Evolutionary conservation across 2,329 filamentous ascomycete genomes (phyloP), one percentile per base, ranked within the genome.

Genomic region (Stylonectria norvegica): DNA sequence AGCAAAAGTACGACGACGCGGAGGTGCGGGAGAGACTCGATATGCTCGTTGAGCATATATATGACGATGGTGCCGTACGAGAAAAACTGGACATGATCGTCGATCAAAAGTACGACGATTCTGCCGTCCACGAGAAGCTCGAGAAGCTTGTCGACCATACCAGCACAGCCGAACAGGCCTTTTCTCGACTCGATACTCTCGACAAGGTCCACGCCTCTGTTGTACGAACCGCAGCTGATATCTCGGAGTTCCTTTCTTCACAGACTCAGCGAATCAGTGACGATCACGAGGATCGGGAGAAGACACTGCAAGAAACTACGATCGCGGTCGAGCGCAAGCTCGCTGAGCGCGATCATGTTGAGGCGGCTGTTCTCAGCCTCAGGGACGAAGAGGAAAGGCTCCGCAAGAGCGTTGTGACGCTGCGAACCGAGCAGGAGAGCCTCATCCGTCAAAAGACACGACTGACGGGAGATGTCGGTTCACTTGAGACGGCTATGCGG

Each of bases 181-280:
- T 88, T 23, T 73, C 76, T 5, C 87, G 90, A 52, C 77, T 96
- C 32, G 84, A 86, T 47, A 86, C 87, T 17, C 76, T 98, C 5
- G 89, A 96, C 52, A 79, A 89, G 62, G 93, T 97, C 36, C 89
- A 96, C 57, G 77, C 86, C 49, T 86, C 95, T 52, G 89, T 98
- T 41, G 80, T 88, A 60, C 76, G 82, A 43, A 95, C 89, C 2
- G 89, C 91, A 1, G 79, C 82, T 15, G 89, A 94, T 58, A 83
- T 98, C 39, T 85, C 85, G 2, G 79, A 84, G 29, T 95, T 96
- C 60, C 78, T 97, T 15, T 77, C 83, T 3, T 73, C 74, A 3
- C 90, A 95, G 61, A 86, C 81, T 16, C 79, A 83, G 57, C 79
- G 85, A 16, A 86, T 88, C 46, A 74, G 78, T 1, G 78, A 91